Conservation (phyloP, 345 rosid genomes). For the Cardamine occulta region DNA sequence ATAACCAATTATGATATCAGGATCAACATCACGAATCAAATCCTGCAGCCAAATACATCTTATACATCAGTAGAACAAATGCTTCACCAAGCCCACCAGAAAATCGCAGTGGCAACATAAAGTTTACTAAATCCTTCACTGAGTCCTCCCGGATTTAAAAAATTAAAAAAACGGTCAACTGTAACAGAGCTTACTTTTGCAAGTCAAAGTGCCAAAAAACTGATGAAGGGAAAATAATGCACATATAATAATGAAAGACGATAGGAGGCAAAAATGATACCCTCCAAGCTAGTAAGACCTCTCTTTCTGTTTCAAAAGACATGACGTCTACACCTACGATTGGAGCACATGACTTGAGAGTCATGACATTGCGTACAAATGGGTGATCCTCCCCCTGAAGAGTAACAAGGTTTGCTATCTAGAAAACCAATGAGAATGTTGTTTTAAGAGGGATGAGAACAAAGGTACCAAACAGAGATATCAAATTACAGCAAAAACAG, state of each 20-base stretch:
- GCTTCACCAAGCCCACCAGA: conserved; percentile 28
- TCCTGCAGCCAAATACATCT: conserved; percentile 64
- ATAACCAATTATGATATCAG: conserved; percentile 96
- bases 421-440: conserved; percentile 38
- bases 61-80: conserved; percentile 35
- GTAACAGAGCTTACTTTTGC: background rate
- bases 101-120: conserved; percentile 26
- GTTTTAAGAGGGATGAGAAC: conserved; percentile 28
- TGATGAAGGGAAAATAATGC: background rate
- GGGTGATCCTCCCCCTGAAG: conserved; percentile 92
- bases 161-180: background rate
- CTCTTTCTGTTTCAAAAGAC: conserved; percentile 89
- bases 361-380: conserved; percentile 91
- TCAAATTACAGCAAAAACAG: conserved; percentile 24
- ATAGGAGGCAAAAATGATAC: conserved; percentile 50
- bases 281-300: conserved; percentile 97
- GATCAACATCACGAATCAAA: conserved; percentile 85
- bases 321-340: conserved; percentile 95
- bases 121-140: conserved; percentile 22
- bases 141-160: background rate
- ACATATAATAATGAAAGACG: conserved; percentile 14
- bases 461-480: conserved; percentile 7
- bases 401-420: conserved; percentile 96
- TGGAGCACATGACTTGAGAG: conserved; percentile 88
- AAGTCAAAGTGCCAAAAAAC: conserved; percentile 3